Base-by-base conservation (phyloP, 2,329 filamentous ascomycete species). In the Trichophyton verrucosum region DNA sequence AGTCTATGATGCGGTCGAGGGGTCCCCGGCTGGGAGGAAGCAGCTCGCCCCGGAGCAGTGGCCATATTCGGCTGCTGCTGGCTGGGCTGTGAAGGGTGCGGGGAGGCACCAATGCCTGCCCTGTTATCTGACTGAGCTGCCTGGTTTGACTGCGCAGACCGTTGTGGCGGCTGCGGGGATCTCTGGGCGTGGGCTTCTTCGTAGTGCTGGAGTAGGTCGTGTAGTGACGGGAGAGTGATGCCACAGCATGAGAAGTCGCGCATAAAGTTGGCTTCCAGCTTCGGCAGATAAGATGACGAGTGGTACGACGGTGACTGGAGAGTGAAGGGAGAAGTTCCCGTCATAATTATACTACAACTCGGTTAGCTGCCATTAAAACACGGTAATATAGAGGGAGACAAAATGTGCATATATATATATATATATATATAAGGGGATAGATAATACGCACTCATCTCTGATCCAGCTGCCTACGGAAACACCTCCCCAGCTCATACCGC, bases 241-340 rank as follows among this genome's bases (percentile, higher is more conserved):
- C 91, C 91, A 76, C 94, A 99, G 77, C 94, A 99, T 59, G 87
- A 87, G 76, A 97, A 97, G 76, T 97, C 91, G 74, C 87, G 87
- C 89, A 97, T 95, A 74, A 96, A 99, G 71, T 92, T 94, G 64
- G 92, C 92, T 75, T 99, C 94, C 71, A 96, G 85, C 74, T 96
- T 96, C 8, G 91, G 92, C 1, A 96, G 82, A 72, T 97, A 97
- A 27, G 94, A 97, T 5, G 91, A 95, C 0, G 92, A 97, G 74
- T 97, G 92, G 69, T 90, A 95, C 0, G 92, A 96, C 0, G 94
- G 90, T n/a, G 91, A 95, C 73, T 91, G 87, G 68, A 91, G 85
- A 62, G 84, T 81, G 70, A 92, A 95, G 9, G 94, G 94, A n/a
- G 94, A 97, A 17, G 91, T 96, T 69, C 94, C 91, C 63, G 89